These are phyloP conservation scores for Cryptococcus maquisensis DNA, from an alignment of 1,284 basidiomycete species.

Conservation along the genomic window DNA sequence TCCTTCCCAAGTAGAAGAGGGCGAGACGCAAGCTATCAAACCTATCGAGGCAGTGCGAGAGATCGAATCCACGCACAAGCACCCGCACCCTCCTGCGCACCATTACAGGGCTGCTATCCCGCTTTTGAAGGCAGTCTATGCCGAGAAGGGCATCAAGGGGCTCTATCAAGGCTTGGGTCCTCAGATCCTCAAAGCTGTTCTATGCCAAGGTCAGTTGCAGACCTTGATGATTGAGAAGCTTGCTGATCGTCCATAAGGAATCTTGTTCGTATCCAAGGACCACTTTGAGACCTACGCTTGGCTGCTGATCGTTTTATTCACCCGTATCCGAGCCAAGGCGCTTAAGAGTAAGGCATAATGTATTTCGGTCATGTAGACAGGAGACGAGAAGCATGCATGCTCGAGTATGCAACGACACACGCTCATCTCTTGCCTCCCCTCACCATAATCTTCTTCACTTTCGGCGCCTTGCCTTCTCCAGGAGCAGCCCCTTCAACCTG, in stretches of 20 bases:
- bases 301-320: conserved; percentile 54
- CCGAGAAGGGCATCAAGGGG: conserved; percentile 72
- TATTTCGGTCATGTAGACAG: background rate
- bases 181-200: conserved; percentile 58
- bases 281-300: conserved; percentile 48
- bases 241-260: conserved; percentile 26
- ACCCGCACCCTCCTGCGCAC: background rate
- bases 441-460: conserved; percentile 42
- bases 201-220: conserved; percentile 52
- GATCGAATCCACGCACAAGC: conserved; percentile 2
- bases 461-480: conserved; percentile 34
- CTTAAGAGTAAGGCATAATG: background rate
- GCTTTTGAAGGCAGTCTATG: conserved; percentile 67
- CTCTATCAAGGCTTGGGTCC: conserved; percentile 87
- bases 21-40: background rate
- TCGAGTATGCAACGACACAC: background rate
- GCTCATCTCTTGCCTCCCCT: conserved; percentile 28
- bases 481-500: conserved; percentile 12
- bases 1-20: background rate
- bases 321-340: background rate
- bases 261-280: conserved; percentile 50
- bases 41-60: background rate
- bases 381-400: background rate
- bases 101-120: conserved; percentile 30
- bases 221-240: background rate